Evolutionary conservation across 208 protist species (phyloP).

Genomic region (Acanthamoeba rhysodes): DNA sequence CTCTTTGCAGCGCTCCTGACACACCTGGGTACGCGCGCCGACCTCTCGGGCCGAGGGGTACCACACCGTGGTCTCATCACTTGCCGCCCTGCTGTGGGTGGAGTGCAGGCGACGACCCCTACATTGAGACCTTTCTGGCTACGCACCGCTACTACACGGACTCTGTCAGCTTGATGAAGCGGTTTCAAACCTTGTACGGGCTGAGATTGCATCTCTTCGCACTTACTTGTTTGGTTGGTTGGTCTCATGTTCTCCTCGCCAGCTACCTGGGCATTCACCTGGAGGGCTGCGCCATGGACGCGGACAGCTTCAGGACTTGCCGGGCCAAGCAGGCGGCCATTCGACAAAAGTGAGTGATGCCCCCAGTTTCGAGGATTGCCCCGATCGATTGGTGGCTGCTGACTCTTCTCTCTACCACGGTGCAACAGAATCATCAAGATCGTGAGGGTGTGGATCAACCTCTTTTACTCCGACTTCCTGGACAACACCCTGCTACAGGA

Average conservation of each 20-base stretch:
- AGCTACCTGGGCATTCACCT: constrained; percentile 2
- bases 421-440: constrained; percentile 9
- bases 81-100: no score
- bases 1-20: not conserved
- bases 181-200: not conserved
- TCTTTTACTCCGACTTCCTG: constrained; percentile 35
- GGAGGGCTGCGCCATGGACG: no score
- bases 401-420: not conserved
- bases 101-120: not conserved
- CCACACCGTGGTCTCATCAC: no score
- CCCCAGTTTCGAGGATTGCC: no score
- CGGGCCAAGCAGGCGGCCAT: not conserved
- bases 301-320: not conserved
- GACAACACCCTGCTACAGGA: not conserved
- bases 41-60: no score
- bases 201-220: no score
- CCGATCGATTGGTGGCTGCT: not conserved
- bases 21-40: not conserved
- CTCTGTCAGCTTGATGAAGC: not conserved
- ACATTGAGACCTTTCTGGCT: constrained; percentile 4
- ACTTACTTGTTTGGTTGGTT: not conserved
- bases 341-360: not conserved
- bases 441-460: not conserved
- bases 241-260: not conserved
- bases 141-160: constrained; percentile 62